These are phyloP conservation scores for Abrus precatorius DNA, from an alignment of 306 rosid genomes.

Conservation along the genomic window DNA sequence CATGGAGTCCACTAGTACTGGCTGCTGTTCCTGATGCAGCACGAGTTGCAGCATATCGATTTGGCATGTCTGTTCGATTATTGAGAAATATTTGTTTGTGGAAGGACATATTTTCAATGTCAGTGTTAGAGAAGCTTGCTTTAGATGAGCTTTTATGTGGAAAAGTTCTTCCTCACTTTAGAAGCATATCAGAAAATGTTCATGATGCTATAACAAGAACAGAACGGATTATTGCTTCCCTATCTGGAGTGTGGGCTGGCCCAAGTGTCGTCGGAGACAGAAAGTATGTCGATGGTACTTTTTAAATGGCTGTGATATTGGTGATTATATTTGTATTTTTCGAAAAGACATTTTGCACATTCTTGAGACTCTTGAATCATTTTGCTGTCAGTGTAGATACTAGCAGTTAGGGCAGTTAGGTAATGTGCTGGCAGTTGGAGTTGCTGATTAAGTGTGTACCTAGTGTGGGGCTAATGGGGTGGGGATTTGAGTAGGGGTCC, in stretches of 20 bases:
- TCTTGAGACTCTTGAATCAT: constrained; percentile 27
- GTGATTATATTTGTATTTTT: constrained; percentile 28
- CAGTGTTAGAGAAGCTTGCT: constrained; percentile 87
- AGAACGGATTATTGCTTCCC: constrained; percentile 82
- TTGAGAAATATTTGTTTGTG: constrained; percentile 89
- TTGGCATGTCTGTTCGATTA: constrained; percentile 88
- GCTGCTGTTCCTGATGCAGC: constrained; percentile 93
- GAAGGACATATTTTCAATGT: constrained; percentile 84
- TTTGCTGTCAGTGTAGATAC: neutral
- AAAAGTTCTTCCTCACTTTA: constrained; percentile 84
- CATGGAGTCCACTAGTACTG: constrained; percentile 82
- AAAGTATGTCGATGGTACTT: constrained; percentile 58
- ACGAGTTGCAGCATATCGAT: constrained; percentile 87
- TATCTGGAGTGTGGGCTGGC: constrained; percentile 91
- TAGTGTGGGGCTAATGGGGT: constrained; percentile 1
- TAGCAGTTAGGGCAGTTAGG: constrained; percentile 5
- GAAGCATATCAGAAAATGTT: constrained; percentile 78
- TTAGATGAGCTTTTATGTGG: constrained; percentile 87
- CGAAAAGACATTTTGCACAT: constrained; percentile 34
- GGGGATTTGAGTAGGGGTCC: neutral
- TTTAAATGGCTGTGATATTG: neutral
- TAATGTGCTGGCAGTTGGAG: constrained; percentile 10
- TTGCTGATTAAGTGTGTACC: constrained; percentile 8
- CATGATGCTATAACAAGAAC: constrained; percentile 93
- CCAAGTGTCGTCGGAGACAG: constrained; percentile 69